phyloP scores from a whole-genome alignment of 129 eudicot species.

The Helianthus annuus region DNA sequence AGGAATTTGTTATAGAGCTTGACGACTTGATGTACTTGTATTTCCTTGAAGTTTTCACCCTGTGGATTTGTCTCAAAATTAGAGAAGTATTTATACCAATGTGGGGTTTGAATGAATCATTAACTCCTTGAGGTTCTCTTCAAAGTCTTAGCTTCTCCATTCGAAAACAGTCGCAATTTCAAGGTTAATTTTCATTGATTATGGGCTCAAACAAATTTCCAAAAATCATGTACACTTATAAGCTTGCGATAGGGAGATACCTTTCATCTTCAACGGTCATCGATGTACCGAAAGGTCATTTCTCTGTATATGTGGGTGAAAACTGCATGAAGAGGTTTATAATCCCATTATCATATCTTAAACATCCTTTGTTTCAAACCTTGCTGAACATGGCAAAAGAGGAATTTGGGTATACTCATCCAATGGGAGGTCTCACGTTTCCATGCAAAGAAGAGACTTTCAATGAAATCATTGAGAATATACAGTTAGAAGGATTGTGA shows the following conservation, averaged over 20 bases:
- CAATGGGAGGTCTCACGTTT: constrained; percentile 40
- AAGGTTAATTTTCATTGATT: neutral
- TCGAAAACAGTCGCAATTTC: no score
- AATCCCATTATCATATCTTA: neutral
- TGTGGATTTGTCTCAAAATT: neutral
- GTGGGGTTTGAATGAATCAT: neutral
- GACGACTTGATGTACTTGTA: neutral
- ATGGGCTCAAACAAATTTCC: constrained; percentile 13
- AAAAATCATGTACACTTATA: constrained; percentile 2
- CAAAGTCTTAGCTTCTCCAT: no score
- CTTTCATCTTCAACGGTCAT: constrained; percentile 1
- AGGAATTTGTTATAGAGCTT: neutral
- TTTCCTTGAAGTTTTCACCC: neutral
- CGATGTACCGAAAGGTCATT: no score
- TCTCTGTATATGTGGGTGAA: no score
- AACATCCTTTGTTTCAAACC: constrained; percentile 29
- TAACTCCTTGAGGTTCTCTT: neutral
- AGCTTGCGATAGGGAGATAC: neutral
- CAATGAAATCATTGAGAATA: constrained; percentile 7
- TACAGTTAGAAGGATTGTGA: no score
- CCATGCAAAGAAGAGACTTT: constrained; percentile 39
- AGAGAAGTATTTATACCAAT: constrained; percentile 23
- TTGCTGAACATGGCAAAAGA: constrained; percentile 6
- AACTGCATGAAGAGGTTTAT: no score
- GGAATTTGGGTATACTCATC: constrained; percentile 30